Base-by-base conservation (phyloP, 305 asterid genomes). In the Salvia sclarea region DNA sequence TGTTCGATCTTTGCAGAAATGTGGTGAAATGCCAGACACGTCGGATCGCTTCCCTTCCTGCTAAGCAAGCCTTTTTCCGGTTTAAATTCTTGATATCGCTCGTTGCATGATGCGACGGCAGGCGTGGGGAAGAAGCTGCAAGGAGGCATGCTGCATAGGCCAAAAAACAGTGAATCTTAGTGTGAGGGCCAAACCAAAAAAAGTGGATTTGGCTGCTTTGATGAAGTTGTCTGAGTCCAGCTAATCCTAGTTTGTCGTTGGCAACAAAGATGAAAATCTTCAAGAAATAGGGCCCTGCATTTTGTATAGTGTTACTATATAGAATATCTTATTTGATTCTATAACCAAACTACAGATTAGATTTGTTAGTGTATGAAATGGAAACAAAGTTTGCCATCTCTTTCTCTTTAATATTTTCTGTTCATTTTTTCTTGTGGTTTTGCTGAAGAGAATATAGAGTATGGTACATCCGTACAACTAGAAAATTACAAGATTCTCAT, bases 221-320 rank as follows among this genome's bases (percentile, higher is more conserved):
- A 14, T 8, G 61, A 64, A 53, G 56, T 35, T 3, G 13, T 28
- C 6, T 43, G 40, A 31, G 20, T 43, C n/a, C n/a, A 30, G 59
- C 54, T 56, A 50, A 41, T 31, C 31, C 54, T 77, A 56, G 67
- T 38, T 48, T 52, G 68, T 61, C 48, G 66, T 45, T 24, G 49
- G 21, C 6, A 4, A 30, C 5, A 7, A 30, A 30, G 35, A 30
- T 4, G 35, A 4, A 4, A 47, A 61, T 47, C 28, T 31, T 72
- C 53, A 62, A 17, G 4, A 21, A 41, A 20, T 41, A 33, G 13
- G 11, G 18, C 7, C 47, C 28, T 28, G 12, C 54, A 21, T 28
- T 11, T 24, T 75, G 78, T 68, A 71, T 71, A 76, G 75, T 43
- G 74, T 55, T 71, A 33, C 63, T 13, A 55, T 66, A 72, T 74